Percentiles rank a stretch among this genome's conserved stretches.
Evolutionary conservation across 176 grass and related monocot genomes (phyloP).

Genomic region (Oryza brachyantha): DNA sequence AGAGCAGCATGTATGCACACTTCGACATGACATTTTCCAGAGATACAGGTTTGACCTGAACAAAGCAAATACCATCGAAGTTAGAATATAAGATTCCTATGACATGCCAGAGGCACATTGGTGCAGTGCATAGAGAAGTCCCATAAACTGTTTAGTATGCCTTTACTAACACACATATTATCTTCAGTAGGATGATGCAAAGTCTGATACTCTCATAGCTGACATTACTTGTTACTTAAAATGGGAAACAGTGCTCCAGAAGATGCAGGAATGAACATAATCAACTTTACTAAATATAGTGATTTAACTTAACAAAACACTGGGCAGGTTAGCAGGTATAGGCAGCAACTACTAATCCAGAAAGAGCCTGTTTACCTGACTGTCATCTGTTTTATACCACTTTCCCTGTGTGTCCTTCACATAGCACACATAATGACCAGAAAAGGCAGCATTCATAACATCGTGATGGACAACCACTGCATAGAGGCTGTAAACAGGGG

Average conservation of each 20-base stretch:
- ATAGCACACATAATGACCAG: conserved; percentile 95
- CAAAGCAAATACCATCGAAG: conserved; percentile 10
- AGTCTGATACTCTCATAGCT: background rate
- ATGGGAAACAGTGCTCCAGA: conserved; percentile 8
- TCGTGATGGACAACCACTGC: conserved; percentile 91
- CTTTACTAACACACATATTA: background rate
- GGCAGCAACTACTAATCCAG: too few relatives aligned
- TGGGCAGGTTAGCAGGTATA: background rate
- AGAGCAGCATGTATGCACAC: conserved; percentile 94
- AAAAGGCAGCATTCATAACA: conserved; percentile 84
- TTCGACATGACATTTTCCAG: conserved; percentile 69
- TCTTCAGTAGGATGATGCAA: background rate
- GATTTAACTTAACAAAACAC: background rate
- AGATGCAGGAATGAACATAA: background rate
- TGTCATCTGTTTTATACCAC: conserved; percentile 93
- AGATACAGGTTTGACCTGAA: conserved; percentile 72
- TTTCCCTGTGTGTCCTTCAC: conserved; percentile 80
- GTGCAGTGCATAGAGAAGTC: background rate
- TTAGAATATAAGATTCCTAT: conserved; percentile 17
- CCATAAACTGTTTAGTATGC: background rate
- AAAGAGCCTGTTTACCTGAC: conserved; percentile 50
- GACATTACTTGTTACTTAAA: background rate
- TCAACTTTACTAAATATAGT: background rate
- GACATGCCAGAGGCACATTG: background rate
- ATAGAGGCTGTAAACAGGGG: conserved; percentile 81